Evolutionary conservation across 176 grass and related monocot genomes (phyloP).

Genomic region (Saccharum officinarum): DNA sequence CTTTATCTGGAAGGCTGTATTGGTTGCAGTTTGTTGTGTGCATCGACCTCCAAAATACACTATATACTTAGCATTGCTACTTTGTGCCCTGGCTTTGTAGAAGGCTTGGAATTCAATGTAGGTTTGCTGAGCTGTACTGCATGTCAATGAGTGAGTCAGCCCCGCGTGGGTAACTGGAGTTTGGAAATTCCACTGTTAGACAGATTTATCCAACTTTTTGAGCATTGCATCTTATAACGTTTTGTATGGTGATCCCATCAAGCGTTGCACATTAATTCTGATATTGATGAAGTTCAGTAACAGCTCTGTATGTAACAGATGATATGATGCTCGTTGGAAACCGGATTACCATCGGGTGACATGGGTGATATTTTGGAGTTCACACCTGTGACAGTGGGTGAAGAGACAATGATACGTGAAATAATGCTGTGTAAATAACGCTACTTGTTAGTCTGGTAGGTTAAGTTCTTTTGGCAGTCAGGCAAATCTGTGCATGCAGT

Average conservation of each 20-base stretch:
- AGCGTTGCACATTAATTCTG: background rate
- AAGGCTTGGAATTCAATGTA: background rate
- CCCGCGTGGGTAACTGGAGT: background rate
- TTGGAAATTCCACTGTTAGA: background rate
- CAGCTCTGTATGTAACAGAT: slow-evolving; percentile 19
- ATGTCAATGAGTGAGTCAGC: background rate
- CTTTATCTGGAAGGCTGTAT: background rate
- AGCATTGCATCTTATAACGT: background rate
- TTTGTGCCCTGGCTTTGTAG: background rate
- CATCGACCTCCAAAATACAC: background rate
- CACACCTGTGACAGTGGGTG: background rate
- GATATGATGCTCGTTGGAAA: slow-evolving; percentile 5
- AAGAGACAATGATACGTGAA: background rate
- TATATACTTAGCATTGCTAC: background rate
- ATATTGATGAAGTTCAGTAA: slow-evolving; percentile 10
- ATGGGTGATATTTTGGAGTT: background rate
- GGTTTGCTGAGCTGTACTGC: background rate
- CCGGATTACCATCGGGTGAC: background rate
- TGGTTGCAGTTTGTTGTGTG: background rate
- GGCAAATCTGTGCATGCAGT: background rate
- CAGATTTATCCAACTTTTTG: background rate
- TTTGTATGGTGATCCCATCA: background rate
- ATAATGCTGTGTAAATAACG: background rate
- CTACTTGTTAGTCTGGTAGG: background rate
- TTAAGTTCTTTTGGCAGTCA: background rate